These are phyloP conservation scores for Brassica juncea DNA, from an alignment of 345 rosid species.

Conservation along the genomic window DNA sequence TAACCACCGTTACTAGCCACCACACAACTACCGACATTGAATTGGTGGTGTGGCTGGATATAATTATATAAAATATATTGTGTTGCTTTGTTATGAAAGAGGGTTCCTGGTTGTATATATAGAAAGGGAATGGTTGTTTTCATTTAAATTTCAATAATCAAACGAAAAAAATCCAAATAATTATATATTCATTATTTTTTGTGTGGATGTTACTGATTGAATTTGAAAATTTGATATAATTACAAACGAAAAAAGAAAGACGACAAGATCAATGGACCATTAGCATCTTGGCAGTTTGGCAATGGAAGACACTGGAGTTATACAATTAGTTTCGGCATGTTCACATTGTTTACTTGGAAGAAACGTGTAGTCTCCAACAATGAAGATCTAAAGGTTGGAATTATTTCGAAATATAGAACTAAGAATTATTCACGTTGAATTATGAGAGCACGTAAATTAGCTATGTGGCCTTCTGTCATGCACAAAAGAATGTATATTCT, in stretches of 20 bases:
- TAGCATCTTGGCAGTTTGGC: conserved; percentile 1
- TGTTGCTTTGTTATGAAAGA: background rate
- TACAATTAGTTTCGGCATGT: background rate
- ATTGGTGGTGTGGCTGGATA: background rate
- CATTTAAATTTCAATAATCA: background rate
- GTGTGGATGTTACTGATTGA: background rate
- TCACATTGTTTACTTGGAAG: background rate
- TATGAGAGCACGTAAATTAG: too few relatives aligned
- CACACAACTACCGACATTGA: conserved; percentile 8
- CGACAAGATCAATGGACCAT: conserved; percentile 16
- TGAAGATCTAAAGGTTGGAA: too few relatives aligned
- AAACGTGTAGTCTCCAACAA: background rate
- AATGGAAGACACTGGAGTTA: background rate
- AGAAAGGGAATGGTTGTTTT: background rate
- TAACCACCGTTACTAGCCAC: conserved; percentile 24
- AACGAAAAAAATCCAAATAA: background rate
- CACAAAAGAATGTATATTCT: too few relatives aligned
- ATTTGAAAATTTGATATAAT: background rate
- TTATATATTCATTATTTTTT: background rate
- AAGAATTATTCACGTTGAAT: too few relatives aligned
- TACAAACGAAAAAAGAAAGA: conserved; percentile 1
- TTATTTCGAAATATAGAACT: too few relatives aligned
- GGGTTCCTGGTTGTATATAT: background rate
- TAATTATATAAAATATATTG: background rate
- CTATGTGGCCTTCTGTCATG: too few relatives aligned